Evolutionary conservation across 306 rosid genomes (phyloP).

Genomic region (Gleditsia sinensis): DNA sequence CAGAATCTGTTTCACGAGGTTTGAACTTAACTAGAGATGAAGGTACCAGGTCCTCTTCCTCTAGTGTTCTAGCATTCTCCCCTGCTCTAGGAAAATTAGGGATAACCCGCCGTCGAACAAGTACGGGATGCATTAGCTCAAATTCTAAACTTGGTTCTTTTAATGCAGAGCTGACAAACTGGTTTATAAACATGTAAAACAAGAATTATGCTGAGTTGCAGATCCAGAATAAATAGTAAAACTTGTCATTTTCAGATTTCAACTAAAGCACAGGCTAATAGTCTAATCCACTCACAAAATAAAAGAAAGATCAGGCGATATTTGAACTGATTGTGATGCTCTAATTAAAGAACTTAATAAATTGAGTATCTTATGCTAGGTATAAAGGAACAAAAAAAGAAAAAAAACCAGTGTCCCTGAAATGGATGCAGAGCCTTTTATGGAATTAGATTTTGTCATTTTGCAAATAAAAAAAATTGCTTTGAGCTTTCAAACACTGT

Average conservation of each 20-base stretch:
- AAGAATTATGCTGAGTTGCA: slow-evolving; percentile 13
- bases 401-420: neutral
- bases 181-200: slow-evolving; percentile 35
- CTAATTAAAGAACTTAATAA: neutral
- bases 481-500: neutral
- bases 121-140: slow-evolving; percentile 80
- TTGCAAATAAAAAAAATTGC: neutral
- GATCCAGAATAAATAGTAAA: slow-evolving; percentile 4
- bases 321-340: neutral
- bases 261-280: neutral
- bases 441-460: neutral
- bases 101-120: slow-evolving; percentile 67
- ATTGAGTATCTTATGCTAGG: neutral
- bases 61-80: slow-evolving; percentile 56
- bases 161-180: slow-evolving; percentile 76
- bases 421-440: neutral
- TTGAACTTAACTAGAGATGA: slow-evolving; percentile 87
- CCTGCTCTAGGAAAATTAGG: slow-evolving; percentile 62
- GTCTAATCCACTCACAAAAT: slow-evolving; percentile 21
- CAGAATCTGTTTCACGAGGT: slow-evolving; percentile 87
- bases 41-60: slow-evolving; percentile 89
- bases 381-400: neutral
- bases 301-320: neutral
- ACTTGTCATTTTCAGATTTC: neutral
- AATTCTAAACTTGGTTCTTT: slow-evolving; percentile 80